phyloP scores from a whole-genome alignment of 2,329 filamentous ascomycete species.

The Ophiostoma montium region DNA sequence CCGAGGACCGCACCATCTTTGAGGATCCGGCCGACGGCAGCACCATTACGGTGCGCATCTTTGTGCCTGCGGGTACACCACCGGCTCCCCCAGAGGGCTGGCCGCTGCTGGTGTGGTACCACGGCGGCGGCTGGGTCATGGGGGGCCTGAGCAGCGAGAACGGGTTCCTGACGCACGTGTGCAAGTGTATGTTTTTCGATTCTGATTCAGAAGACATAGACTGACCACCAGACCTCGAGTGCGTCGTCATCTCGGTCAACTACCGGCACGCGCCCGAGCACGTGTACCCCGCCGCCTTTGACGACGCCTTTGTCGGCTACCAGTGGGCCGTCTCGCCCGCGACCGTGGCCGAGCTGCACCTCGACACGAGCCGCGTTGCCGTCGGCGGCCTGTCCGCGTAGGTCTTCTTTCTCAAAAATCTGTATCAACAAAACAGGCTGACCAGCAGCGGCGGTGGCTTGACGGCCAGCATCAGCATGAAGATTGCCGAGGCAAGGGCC shows the following conservation, averaged over 20 bases:
- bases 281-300: slow-evolving; percentile 40
- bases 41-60: slow-evolving; percentile 27
- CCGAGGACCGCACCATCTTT: slow-evolving; percentile 27
- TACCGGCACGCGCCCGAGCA: slow-evolving; percentile 38
- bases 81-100: slow-evolving; percentile 33
- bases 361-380: slow-evolving; percentile 23
- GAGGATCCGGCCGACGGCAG: slow-evolving; percentile 23
- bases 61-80: slow-evolving; percentile 31
- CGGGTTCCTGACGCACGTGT: slow-evolving; percentile 39
- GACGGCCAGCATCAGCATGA: slow-evolving; percentile 1
- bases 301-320: slow-evolving; percentile 39
- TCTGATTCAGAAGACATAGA: background rate
- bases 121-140: slow-evolving; percentile 45
- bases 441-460: slow-evolving; percentile 6
- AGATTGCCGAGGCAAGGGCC: background rate
- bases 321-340: background rate
- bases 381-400: slow-evolving; percentile 18
- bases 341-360: slow-evolving; percentile 11
- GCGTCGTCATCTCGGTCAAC: slow-evolving; percentile 7
- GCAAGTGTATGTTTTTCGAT: slow-evolving; percentile 14
- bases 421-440: background rate
- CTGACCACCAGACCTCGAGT: background rate
- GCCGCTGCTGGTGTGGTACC: slow-evolving; percentile 42
- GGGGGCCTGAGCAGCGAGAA: slow-evolving; percentile 46
- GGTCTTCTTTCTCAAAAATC: background rate